phyloP scores from a whole-genome alignment of 2,329 filamentous ascomycete genomes.

The Aspergillus versicolor region DNA sequence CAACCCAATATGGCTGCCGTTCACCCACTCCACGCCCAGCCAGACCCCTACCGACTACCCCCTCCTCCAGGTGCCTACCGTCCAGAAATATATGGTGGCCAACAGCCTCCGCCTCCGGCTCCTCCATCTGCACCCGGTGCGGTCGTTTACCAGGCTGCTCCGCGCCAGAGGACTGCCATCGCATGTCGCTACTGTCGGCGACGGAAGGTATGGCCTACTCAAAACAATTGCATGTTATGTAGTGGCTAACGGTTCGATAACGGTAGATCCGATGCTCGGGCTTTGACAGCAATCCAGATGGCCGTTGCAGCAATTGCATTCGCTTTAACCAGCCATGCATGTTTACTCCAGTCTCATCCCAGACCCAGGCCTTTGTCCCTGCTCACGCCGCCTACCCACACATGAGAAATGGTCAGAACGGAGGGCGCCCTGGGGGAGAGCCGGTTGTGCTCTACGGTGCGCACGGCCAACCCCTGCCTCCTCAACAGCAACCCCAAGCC shows the following conservation, averaged over 20 bases:
- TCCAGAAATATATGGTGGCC: conserved; percentile 40
- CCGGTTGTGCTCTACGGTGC: conserved; percentile 48
- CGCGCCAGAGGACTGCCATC: conserved; percentile 52
- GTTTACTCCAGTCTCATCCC: conserved; percentile 72
- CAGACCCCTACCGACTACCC: conserved; percentile 46
- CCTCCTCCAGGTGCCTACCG: conserved; percentile 45
- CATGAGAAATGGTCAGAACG: conserved; percentile 43
- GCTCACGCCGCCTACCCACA: conserved; percentile 66
- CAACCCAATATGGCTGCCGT: conserved; percentile 43
- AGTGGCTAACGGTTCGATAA: neutral
- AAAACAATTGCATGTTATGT: neutral
- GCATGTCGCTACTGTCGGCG: conserved; percentile 53
- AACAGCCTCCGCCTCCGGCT: conserved; percentile 36
- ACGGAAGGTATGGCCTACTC: conserved; percentile 45
- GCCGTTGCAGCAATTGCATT: conserved; percentile 70
- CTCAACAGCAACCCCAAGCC: conserved; percentile 41
- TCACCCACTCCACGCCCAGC: conserved; percentile 40
- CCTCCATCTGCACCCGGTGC: conserved; percentile 12
- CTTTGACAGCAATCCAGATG: conserved; percentile 70
- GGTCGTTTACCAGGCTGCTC: conserved; percentile 45
- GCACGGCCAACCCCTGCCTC: conserved; percentile 50
- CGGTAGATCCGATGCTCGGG: conserved; percentile 71
- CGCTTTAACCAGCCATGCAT: conserved; percentile 75
- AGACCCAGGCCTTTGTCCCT: conserved; percentile 72
- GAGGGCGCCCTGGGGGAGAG: conserved; percentile 34